Evolutionary conservation across 805 yeast species (phyloP).

Genomic region (Saturnispora silvae): DNA sequence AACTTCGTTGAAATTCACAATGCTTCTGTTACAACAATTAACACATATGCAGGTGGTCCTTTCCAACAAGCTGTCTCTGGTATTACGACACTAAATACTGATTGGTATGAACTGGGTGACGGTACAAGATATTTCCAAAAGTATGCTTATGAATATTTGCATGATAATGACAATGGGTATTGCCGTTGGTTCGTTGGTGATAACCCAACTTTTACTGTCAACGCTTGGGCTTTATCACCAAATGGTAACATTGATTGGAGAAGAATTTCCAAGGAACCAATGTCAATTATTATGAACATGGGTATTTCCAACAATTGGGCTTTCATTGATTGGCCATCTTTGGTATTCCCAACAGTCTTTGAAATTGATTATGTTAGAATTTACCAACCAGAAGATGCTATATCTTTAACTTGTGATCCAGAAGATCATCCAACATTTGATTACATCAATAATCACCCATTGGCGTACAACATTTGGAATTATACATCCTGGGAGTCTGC

Average conservation of each 20-base stretch:
- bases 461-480: constrained; percentile 62
- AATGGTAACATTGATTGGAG: constrained; percentile 87
- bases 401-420: constrained; percentile 77
- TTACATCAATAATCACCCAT: constrained; percentile 61
- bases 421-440: constrained; percentile 72
- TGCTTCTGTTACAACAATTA: constrained; percentile 62
- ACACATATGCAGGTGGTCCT: constrained; percentile 87
- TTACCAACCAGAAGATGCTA: constrained; percentile 69
- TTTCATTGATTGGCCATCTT: constrained; percentile 78
- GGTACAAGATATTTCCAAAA: constrained; percentile 49
- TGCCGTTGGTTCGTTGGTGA: constrained; percentile 82
- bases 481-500: constrained; percentile 65
- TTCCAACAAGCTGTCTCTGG: constrained; percentile 89
- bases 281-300: constrained; percentile 78
- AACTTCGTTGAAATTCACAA: constrained; percentile 67
- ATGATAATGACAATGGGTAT: constrained; percentile 64
- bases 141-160: constrained; percentile 68
- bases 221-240: constrained; percentile 71
- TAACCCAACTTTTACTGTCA: constrained; percentile 62
- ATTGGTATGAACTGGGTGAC: constrained; percentile 69
- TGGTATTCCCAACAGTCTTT: constrained; percentile 70
- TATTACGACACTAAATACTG: constrained; percentile 61
- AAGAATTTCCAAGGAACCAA: constrained; percentile 78
- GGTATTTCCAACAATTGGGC: constrained; percentile 93
- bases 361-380: constrained; percentile 77